Evolutionary conservation across 2,329 filamentous ascomycete genomes (phyloP), one percentile per base, ranked within the genome.

Genomic region (Pseudocercospora fuligena): DNA sequence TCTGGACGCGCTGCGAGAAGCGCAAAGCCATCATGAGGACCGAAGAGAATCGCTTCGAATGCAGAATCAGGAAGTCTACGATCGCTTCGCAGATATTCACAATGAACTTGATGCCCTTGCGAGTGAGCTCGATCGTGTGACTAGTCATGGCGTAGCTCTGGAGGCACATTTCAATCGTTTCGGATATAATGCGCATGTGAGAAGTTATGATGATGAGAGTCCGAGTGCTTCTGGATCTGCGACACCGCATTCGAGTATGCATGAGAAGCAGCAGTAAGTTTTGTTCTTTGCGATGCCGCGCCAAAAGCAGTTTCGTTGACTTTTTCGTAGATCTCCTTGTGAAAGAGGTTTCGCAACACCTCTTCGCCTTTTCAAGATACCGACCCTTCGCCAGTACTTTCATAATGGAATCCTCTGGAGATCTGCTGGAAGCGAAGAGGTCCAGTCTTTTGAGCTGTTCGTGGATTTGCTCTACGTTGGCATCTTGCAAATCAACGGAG

Each of bases 401-500:
- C 87, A 90, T 74, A 86, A 87, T 66, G 88, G 87, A 0, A 80
- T 90, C 12, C 77, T 90, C 7, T 90, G 88, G 88, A 81, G 88
- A 59, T 85, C 87, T 1, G 83, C 82, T 7, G 84, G 85, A 60
- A 79, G 82, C 21, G 86, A 87, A n/a, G 84, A 89, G 75, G 87
- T 89, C 5, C 86, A 86, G 69, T 84, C 82, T 16, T 89, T 89
- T 72, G 88, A 90, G 75, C 82, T 90, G 1, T 90, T 90, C 71
- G 83, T 89, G 12, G 88, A 90, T 72, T 80, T 89, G 40, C 81
- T 89, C 43, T 89, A 89, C 67, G 87, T 88, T 25, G 87, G 87
- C 8, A 90, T 90, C 66, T 84, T 90, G 58, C 87, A 88, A 29
- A 83, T 88, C 72, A 87, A 88, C 54, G 88, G 87, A 25, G 88